These are phyloP conservation scores for Acer yangbiense DNA, from an alignment of 345 rosid species.

Conservation along the genomic window DNA sequence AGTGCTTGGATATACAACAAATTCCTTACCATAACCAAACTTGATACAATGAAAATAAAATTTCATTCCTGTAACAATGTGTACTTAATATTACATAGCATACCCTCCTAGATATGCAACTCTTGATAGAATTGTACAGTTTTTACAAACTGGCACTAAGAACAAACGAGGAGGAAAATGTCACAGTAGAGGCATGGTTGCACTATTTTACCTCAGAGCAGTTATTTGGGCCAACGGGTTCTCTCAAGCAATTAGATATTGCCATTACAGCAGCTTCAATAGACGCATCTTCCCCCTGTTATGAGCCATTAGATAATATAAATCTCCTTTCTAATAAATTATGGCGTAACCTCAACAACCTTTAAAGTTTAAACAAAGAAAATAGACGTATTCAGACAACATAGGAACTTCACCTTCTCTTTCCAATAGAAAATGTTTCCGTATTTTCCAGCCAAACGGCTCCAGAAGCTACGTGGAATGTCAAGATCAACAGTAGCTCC, in stretches of 20 bases:
- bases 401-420: constrained; percentile 54
- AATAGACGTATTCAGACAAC: background rate
- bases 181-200: background rate
- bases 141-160: constrained; percentile 2
- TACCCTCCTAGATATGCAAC: constrained; percentile 1
- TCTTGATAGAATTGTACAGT: background rate
- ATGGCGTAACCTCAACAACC: background rate
- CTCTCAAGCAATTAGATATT: constrained; percentile 79
- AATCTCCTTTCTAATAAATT: constrained; percentile 6
- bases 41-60: background rate
- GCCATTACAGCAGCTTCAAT: constrained; percentile 92
- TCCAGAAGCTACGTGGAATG: constrained; percentile 89
- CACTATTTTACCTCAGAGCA: constrained; percentile 67
- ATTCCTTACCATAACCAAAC: background rate
- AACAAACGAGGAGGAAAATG: constrained; percentile 5
- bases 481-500: constrained; percentile 81
- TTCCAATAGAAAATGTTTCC: constrained; percentile 83
- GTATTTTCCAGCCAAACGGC: constrained; percentile 66
- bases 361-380: background rate
- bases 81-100: background rate
- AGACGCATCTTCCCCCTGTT: constrained; percentile 91
- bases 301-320: constrained; percentile 17
- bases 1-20: background rate
- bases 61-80: background rate
- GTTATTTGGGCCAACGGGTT: constrained; percentile 75